Evolutionary conservation across 768 basidiomycete genomes (phyloP).

Genomic region (Phanerochaete carnosa): DNA sequence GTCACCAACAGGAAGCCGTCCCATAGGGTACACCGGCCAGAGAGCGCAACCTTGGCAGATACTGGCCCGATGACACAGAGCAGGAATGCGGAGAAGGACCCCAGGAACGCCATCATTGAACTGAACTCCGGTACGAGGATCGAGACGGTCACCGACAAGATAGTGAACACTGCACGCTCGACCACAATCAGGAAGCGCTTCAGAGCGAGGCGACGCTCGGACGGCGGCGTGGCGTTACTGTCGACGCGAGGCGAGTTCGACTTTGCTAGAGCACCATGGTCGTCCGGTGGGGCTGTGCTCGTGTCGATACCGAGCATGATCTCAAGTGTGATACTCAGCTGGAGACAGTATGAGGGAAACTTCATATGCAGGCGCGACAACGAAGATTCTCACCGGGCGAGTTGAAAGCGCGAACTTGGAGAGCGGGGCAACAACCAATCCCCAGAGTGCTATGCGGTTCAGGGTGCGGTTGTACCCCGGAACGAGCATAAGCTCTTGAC

Average conservation of each 20-base stretch:
- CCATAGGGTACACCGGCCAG: slow-evolving; percentile 41
- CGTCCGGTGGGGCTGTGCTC: slow-evolving; percentile 19
- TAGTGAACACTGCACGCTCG: slow-evolving; percentile 57
- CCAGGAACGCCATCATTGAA: slow-evolving; percentile 84
- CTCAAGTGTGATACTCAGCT: slow-evolving; percentile 84
- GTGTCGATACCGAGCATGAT: slow-evolving; percentile 66
- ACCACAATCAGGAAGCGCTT: slow-evolving; percentile 43
- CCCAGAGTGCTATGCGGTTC: slow-evolving; percentile 78
- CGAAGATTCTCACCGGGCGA: slow-evolving; percentile 56
- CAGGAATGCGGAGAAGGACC: slow-evolving; percentile 76
- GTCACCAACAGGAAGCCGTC: slow-evolving; percentile 54
- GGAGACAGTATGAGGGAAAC: slow-evolving; percentile 14
- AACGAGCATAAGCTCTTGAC: slow-evolving; percentile 72
- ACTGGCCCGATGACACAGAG: slow-evolving; percentile 63
- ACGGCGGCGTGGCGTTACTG: slow-evolving; percentile 11
- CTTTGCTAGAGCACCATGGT: slow-evolving; percentile 22
- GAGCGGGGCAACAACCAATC: slow-evolving; percentile 79
- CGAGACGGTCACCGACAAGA: slow-evolving; percentile 63
- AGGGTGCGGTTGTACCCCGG: slow-evolving; percentile 68
- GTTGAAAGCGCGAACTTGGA: slow-evolving; percentile 87
- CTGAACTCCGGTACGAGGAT: slow-evolving; percentile 79
- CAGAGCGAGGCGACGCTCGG: slow-evolving; percentile 21
- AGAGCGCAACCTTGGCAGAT: slow-evolving; percentile 61
- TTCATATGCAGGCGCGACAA: neutral
- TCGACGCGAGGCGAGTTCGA: neutral